Evolutionary conservation across 2,329 filamentous ascomycete species (phyloP).

Genomic region (Botrytis sinoallii): DNA sequence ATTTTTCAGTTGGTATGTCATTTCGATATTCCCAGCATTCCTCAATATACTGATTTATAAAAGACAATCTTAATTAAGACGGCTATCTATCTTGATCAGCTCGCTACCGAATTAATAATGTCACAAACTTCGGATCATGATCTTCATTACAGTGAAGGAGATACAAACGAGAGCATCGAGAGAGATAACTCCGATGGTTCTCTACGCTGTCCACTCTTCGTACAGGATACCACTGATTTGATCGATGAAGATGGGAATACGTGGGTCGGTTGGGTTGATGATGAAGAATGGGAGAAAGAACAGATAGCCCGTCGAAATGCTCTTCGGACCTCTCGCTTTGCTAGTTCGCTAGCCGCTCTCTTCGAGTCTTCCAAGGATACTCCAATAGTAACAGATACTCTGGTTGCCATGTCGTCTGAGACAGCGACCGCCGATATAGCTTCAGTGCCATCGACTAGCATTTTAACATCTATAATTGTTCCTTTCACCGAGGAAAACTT

Average conservation of each 20-base stretch:
- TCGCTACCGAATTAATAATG: not conserved
- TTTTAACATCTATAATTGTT: not conserved
- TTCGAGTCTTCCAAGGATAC: fast-evolving
- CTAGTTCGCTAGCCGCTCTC: not conserved
- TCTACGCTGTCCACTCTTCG: not conserved
- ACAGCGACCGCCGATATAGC: not conserved
- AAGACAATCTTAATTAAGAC: not conserved
- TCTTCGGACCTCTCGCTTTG: not conserved
- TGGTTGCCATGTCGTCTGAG: not conserved
- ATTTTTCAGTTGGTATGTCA: not conserved
- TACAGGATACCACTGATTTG: not conserved
- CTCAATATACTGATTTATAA: not conserved
- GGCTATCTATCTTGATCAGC: not conserved
- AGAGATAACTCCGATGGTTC: not conserved
- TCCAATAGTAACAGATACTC: too few relatives aligned
- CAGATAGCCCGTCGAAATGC: not conserved
- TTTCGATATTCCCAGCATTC: not conserved
- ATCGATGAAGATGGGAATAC: not conserved
- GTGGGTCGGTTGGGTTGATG: not conserved
- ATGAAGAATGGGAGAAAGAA: not conserved
- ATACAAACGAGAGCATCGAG: not conserved
- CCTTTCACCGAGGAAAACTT: not conserved
- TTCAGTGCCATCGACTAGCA: not conserved
- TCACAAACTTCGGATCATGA: not conserved
- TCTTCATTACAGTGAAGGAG: not conserved